Evolutionary conservation across 768 basidiomycete species (phyloP).

Genomic region (Russula griseocarnosa): DNA sequence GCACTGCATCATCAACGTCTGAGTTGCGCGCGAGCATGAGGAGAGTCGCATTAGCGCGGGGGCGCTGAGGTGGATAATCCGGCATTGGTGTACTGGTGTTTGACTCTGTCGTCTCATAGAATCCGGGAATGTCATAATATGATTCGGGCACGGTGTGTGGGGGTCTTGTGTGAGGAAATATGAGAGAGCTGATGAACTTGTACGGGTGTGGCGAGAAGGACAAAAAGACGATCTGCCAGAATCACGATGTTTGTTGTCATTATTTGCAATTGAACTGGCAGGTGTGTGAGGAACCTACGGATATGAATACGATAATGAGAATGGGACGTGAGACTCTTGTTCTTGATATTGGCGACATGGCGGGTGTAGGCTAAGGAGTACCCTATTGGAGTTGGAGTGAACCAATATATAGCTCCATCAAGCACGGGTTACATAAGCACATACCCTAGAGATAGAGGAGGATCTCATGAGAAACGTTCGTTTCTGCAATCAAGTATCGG

Average conservation of each 20-base stretch:
- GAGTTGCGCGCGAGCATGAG: slow-evolving; percentile 61
- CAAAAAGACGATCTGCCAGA: not conserved
- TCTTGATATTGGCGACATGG: not conserved
- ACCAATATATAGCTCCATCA: not conserved
- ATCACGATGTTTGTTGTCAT: not conserved
- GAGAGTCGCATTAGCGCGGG: slow-evolving; percentile 36
- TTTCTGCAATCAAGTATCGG: not conserved
- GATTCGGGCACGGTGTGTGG: not conserved
- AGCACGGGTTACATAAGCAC: not conserved
- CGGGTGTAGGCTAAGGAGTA: not conserved
- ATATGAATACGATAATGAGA: not conserved
- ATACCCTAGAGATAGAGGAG: too few relatives aligned
- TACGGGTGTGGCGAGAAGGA: not conserved
- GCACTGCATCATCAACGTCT: slow-evolving; percentile 54
- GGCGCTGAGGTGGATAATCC: not conserved
- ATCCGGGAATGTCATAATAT: not conserved
- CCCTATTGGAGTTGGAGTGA: not conserved
- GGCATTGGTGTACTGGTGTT: not conserved
- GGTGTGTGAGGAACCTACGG: not conserved
- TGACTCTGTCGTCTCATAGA: not conserved
- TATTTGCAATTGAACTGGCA: not conserved
- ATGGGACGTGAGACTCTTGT: slow-evolving; percentile 9
- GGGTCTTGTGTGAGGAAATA: not conserved
- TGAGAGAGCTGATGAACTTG: not conserved
- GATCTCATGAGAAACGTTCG: not conserved